These are phyloP conservation scores for Mycosarcoma mackinlayi DNA, from an alignment of 1,284 basidiomycete species.

Conservation along the genomic window DNA sequence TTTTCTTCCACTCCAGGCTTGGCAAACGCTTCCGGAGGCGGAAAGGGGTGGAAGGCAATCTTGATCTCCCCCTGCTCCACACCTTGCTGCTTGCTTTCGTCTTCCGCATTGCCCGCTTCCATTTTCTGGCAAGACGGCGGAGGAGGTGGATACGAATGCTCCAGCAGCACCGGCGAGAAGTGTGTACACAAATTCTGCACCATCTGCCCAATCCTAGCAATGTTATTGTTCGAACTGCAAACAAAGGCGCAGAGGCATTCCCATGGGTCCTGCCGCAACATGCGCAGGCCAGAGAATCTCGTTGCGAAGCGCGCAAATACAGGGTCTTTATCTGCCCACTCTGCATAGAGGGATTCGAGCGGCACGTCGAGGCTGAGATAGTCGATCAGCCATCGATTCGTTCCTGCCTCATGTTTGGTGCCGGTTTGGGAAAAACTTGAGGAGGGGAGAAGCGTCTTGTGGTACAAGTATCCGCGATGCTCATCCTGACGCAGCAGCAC, in stretches of 20 bases:
- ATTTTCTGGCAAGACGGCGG: slow-evolving; percentile 19
- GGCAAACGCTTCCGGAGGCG: slow-evolving; percentile 78
- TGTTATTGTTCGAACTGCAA: slow-evolving; percentile 98
- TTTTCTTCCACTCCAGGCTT: slow-evolving; percentile 71
- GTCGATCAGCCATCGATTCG: slow-evolving; percentile 80
- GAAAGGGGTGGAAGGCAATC: slow-evolving; percentile 82
- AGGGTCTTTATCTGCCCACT: slow-evolving; percentile 80
- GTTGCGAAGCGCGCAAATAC: slow-evolving; percentile 77
- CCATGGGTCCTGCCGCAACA: slow-evolving; percentile 93
- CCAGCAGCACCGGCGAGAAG: slow-evolving; percentile 74
- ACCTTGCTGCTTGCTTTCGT: slow-evolving; percentile 1
- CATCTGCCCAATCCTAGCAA: slow-evolving; percentile 67
- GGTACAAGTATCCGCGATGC: slow-evolving; percentile 52
- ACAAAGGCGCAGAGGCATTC: slow-evolving; percentile 78
- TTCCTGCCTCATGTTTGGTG: slow-evolving; percentile 66
- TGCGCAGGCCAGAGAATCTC: slow-evolving; percentile 74
- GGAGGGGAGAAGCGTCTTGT: slow-evolving; percentile 50
- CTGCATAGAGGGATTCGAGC: slow-evolving; percentile 78
- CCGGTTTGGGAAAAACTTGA: background rate
- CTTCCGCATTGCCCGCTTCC: slow-evolving; percentile 44
- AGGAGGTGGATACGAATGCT: slow-evolving; percentile 58
- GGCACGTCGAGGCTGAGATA: slow-evolving; percentile 90
- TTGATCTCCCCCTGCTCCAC: slow-evolving; percentile 24
- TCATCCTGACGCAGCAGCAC: slow-evolving; percentile 63
- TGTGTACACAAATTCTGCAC: slow-evolving; percentile 66